Base-by-base conservation (phyloP, 2,329 filamentous ascomycete species). In the Penicillium thymicola region DNA sequence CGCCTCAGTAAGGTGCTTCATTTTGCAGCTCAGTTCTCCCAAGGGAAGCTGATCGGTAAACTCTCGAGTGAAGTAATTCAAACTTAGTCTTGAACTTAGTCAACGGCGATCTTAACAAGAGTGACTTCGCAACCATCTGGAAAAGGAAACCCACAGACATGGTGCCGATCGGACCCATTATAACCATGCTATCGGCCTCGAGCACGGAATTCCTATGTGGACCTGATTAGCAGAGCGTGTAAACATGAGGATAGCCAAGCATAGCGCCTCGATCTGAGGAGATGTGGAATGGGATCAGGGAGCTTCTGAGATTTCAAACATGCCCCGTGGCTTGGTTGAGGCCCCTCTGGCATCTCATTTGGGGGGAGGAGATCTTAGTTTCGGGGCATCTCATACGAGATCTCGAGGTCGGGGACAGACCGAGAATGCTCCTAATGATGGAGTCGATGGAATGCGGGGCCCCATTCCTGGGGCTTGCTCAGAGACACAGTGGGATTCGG, bases 151-250 rank as follows among this genome's bases (percentile, higher is more conserved):
- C 3, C 13, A 41, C 14, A 41, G 16, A 42, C 25, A 36, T 40
- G 10, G 49, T 65, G 64, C 61, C 63, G 64, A 65, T 66, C 64
- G 52, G 46, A 46, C 41, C 27, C 51, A 44, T 65, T 66, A 64
- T 64, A 65, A 61, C 54, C 44, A 46, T 51, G 25, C 36, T 21
- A 41, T 8, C 18, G 27, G 18, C 11, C 4, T 21, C 14, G 10
- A 18, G 36, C 41, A 30, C 25, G n/a, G 44, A 41, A 32, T 49
- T 51, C 21, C 8, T 37, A 36, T 18, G 40, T 47, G 23, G 47
- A 34, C 32, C 48, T 14, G 30, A 38, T 43, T 36, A 47, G 41
- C 44, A 51, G 47, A 37, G 44, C 38, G 32, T 43, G 54, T 60
- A 55, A 62, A 64, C 37, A 57, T 32, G 54, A 55, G 54, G 59